Base-by-base conservation (phyloP, 2,329 filamentous ascomycete genomes). In the Colletotrichum lentis region DNA sequence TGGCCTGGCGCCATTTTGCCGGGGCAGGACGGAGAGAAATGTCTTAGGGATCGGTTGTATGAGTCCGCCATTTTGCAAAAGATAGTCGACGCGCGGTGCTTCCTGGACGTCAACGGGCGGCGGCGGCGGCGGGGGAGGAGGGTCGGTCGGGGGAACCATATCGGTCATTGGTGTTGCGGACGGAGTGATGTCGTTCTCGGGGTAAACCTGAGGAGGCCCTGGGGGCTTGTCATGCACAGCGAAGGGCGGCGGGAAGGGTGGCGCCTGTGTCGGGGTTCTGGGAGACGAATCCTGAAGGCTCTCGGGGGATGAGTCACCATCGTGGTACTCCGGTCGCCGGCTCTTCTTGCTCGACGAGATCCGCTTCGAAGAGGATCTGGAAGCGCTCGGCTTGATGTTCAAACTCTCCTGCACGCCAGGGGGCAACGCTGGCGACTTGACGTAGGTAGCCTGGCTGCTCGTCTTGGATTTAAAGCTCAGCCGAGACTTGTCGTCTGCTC, bases 1-100 rank as follows among this genome's bases (percentile, higher is more conserved):
- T 1, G 87, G 84, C 50, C 86, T 82, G 39, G 82, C 86, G 69
- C 81, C 86, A 77, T 83, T 86, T 76, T 81, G 83, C 63, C 79
- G 84, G 39, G 87, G 90, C 64, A 87, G 81, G 50, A 84, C 90
- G 46, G 89, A 85, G 8, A 97, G 81, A 60, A 97, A 88, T 67
- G 88, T 88, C 73, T 90, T 92, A 0, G 94, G 89, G 0, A 96
- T 86, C 0, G 88, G 83, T 52, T 91, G 86, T 24, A 88, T 79
- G 20, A 98, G 81, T 0, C 95, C 95, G 46, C 95, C 95, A 77
- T 97, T 91, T 73, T 96, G 93, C 62, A 97, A 85, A 20, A 98
- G 83, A 76, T 98, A 98, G 76, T 98, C 95, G 20, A 98, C 94
- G 69, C 92, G 88, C 0, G 95, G 95, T 14, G 90, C 85, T 47